Percentiles rank a stretch among this genome's conserved stretches.
Evolutionary conservation across 2,329 filamentous ascomycete genomes (phyloP).

Genomic region (Onygenales sp.): DNA sequence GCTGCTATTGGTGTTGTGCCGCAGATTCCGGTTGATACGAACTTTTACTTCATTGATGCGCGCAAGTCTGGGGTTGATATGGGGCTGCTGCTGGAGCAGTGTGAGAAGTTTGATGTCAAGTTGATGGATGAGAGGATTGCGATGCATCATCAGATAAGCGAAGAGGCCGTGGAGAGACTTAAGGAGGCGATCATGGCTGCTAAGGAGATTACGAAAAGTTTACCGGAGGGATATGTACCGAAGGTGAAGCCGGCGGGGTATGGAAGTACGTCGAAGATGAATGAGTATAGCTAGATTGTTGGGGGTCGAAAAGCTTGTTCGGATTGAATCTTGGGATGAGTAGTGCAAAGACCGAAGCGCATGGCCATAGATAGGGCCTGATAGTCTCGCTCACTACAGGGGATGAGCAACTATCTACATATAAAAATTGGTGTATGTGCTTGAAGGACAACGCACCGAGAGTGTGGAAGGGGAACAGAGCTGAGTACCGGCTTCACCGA

Average conservation of each 20-base stretch:
- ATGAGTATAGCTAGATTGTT: slow-evolving; percentile 16
- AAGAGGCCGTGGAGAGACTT: slow-evolving; percentile 21
- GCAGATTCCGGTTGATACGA: slow-evolving; percentile 28
- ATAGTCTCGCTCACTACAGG: too few species aligned
- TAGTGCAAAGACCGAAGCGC: too few species aligned
- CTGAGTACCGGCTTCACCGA: too few species aligned
- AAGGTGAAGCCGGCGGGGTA: slow-evolving; percentile 11
- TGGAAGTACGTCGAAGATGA: slow-evolving; percentile 18
- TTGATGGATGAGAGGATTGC: slow-evolving; percentile 18
- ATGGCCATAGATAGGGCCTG: too few species aligned
- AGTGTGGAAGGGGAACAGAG: too few species aligned
- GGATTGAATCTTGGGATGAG: not conserved
- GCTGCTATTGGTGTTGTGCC: slow-evolving; percentile 40
- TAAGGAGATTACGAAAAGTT: slow-evolving; percentile 14
- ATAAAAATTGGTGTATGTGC: too few species aligned
- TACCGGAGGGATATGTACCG: slow-evolving; percentile 13
- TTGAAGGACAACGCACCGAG: too few species aligned
- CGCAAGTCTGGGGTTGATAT: slow-evolving; percentile 15
- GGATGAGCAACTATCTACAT: too few species aligned
- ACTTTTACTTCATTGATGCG: slow-evolving; percentile 18
- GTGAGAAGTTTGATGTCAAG: slow-evolving; percentile 14
- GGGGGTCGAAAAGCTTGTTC: too few species aligned
- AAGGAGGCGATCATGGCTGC: slow-evolving; percentile 16
- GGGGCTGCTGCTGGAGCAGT: slow-evolving; percentile 17
- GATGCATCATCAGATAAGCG: slow-evolving; percentile 23